A percentile compares a stretch with the other conserved stretches of the same genome.
Evolutionary conservation across 345 rosid genomes (phyloP).

Genomic region (Linum trigynum): DNA sequence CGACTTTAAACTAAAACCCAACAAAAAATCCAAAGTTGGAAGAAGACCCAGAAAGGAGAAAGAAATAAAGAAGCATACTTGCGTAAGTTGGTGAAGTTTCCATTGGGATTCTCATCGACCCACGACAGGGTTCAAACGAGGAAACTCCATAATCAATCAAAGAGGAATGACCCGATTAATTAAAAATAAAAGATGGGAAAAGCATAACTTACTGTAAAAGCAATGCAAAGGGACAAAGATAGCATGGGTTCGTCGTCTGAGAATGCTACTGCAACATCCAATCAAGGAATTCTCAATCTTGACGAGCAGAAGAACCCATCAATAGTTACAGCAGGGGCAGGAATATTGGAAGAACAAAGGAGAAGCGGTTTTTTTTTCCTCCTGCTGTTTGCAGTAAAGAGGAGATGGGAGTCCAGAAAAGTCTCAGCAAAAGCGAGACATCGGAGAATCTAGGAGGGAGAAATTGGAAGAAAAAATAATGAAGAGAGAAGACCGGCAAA

Average conservation of each 20-base stretch:
- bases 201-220: conserved; percentile 25
- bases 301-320: no score
- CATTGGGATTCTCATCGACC: background rate
- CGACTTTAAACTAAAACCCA: no score
- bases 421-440: no score
- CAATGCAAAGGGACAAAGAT: conserved; percentile 15
- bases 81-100: conserved; percentile 3
- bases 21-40: no score
- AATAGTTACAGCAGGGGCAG: no score
- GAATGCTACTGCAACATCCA: background rate
- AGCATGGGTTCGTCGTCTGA: background rate
- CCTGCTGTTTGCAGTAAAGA: no score
- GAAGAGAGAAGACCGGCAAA: background rate
- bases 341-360: no score
- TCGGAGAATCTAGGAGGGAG: no score
- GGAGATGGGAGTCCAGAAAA: no score
- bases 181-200: conserved; percentile 11
- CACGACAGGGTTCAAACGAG: conserved; percentile 2
- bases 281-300: background rate
- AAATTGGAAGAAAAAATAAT: no score
- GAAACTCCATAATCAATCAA: background rate
- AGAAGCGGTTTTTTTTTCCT: no score
- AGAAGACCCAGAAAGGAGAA: background rate
- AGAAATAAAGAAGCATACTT: background rate
- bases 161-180: background rate